A percentile compares a stretch with the other conserved stretches of the same genome.
Evolutionary conservation across 2,329 filamentous ascomycete genomes (phyloP).

Genomic region (Hortaea sp.): DNA sequence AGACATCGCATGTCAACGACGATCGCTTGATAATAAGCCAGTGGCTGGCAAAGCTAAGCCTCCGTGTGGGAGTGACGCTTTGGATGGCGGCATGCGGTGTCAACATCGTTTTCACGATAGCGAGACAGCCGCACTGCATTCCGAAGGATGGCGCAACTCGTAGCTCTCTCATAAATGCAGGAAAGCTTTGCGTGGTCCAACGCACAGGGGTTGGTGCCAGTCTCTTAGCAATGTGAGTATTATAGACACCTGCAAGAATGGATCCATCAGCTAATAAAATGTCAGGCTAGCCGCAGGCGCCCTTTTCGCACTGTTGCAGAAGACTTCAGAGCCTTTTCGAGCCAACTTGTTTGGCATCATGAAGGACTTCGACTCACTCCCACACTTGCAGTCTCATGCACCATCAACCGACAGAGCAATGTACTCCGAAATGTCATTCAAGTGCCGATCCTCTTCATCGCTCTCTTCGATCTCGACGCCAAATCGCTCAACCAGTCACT

Average conservation of each 20-base stretch:
- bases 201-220: conserved; percentile 14
- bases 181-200: conserved; percentile 17
- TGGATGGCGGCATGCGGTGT: conserved; percentile 18
- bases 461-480: conserved; percentile 8
- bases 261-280: not conserved
- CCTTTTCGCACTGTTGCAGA: conserved; percentile 18
- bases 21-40: conserved; percentile 1
- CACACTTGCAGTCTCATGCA: conserved; percentile 13
- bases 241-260: not conserved
- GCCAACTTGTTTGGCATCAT: conserved; percentile 18
- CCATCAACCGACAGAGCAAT: conserved; percentile 6
- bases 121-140: conserved; percentile 12
- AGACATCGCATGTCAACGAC: conserved; percentile 7
- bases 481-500: conserved; percentile 4
- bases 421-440: conserved; percentile 22
- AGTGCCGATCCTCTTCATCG: conserved; percentile 20
- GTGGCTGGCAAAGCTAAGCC: conserved; percentile 8
- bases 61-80: conserved; percentile 12
- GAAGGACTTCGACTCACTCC: conserved; percentile 10
- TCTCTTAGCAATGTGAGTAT: conserved; percentile 16
- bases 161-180: conserved; percentile 7
- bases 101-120: conserved; percentile 16
- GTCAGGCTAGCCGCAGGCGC: conserved; percentile 10
- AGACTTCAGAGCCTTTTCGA: conserved; percentile 13
- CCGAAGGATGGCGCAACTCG: not conserved